Percentiles rank a stretch among this genome's conserved stretches.
These are phyloP conservation scores for Solanum okadae DNA, from an alignment of 257 asterid genomes.

Conservation along the genomic window DNA sequence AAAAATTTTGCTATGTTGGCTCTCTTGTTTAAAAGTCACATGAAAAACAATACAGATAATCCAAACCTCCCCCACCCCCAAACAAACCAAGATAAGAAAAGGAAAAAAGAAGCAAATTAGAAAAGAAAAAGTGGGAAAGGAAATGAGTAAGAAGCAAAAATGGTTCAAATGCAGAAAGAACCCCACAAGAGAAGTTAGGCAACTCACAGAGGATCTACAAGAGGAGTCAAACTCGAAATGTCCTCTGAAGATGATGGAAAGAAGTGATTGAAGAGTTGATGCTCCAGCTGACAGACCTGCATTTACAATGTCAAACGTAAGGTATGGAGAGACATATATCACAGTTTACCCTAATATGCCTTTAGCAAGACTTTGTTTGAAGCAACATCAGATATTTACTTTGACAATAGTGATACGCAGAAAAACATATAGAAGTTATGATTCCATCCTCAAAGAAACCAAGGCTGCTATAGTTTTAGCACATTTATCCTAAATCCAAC, in stretches of 20 bases:
- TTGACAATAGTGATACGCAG: not conserved
- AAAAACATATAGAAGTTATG: not conserved
- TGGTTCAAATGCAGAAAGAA: not conserved
- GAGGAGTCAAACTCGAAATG: conserved; percentile 85
- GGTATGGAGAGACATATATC: not conserved
- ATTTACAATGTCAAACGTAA: conserved; percentile 5
- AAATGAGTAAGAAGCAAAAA: not conserved
- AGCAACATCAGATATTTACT: not conserved
- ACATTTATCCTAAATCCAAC: not conserved
- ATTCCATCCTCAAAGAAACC: not conserved
- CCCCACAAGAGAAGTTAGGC: conserved; percentile 4
- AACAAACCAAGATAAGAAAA: not conserved
- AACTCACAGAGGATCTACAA: conserved; percentile 86
- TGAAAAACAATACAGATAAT: not conserved
- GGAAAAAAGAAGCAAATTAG: not conserved
- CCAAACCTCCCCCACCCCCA: not conserved
- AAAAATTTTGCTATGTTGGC: not conserved
- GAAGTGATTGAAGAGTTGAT: conserved; percentile 88
- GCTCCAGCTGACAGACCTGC: conserved; percentile 95
- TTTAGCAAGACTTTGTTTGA: not conserved
- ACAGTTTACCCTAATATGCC: not conserved
- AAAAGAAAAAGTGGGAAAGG: not conserved
- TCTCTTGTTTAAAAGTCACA: not conserved
- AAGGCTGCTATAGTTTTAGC: not conserved
- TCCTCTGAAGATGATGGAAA: conserved; percentile 98